These are phyloP conservation scores for Pulveroboletus ravenelii DNA, from an alignment of 768 basidiomycete genomes.

Conservation along the genomic window DNA sequence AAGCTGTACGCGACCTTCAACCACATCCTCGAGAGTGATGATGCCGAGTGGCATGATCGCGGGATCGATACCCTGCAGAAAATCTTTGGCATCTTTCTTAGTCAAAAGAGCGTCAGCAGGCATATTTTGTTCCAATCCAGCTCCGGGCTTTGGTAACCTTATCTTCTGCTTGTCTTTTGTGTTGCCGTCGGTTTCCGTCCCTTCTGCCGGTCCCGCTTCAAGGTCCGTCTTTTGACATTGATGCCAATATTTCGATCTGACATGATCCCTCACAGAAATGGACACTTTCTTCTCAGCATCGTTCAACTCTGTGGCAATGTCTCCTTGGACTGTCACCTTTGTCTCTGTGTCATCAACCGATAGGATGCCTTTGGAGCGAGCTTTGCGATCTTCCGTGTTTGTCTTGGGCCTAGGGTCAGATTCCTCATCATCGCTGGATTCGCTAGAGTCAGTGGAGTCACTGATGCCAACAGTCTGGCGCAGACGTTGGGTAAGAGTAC, in stretches of 20 bases:
- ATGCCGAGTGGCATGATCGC: constrained; percentile 84
- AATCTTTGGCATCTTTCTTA: constrained; percentile 74
- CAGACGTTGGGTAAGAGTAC: constrained; percentile 72
- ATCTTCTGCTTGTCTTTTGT: constrained; percentile 24
- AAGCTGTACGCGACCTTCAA: constrained; percentile 57
- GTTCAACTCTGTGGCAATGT: constrained; percentile 19
- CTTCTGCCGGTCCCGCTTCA: constrained; percentile 21
- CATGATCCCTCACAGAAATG: constrained; percentile 12
- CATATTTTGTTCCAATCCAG: constrained; percentile 72
- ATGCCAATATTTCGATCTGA: constrained; percentile 8
- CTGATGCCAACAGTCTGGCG: constrained; percentile 71
- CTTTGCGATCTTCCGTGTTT: constrained; percentile 14
- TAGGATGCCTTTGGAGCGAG: constrained; percentile 25
- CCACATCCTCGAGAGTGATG: constrained; percentile 88
- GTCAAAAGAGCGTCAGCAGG: constrained; percentile 83
- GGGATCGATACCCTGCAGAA: constrained; percentile 78
- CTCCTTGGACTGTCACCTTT: constrained; percentile 27
- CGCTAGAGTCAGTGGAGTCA: constrained; percentile 52
- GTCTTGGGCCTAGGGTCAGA: constrained; percentile 19
- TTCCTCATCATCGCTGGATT: constrained; percentile 41
- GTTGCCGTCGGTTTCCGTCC: constrained; percentile 10
- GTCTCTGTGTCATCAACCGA: constrained; percentile 33
- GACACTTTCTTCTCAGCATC: constrained; percentile 9
- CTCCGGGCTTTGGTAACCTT: constrained; percentile 31
- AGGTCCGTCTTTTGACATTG: constrained; percentile 18